phyloP scores from a whole-genome alignment of 2,329 filamentous ascomycete genomes.

The Botrytis porri region DNA sequence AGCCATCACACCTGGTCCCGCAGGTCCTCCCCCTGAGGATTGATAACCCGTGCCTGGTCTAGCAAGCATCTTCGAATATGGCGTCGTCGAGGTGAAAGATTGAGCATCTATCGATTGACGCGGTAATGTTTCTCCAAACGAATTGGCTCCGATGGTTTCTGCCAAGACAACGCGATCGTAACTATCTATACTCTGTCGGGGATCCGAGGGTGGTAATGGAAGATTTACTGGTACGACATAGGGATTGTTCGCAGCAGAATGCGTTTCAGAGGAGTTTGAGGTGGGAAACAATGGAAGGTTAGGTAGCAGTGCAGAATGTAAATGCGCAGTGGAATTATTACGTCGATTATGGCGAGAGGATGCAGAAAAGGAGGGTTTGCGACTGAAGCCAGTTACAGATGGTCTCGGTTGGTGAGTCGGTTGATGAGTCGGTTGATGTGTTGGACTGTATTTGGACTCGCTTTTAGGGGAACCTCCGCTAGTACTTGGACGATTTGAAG shows the following conservation, averaged over 20 bases:
- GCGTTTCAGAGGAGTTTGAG: constrained; percentile 27
- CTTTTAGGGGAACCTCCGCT: constrained; percentile 30
- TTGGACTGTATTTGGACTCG: constrained; percentile 26
- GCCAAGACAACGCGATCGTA: constrained; percentile 23
- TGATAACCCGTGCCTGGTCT: constrained; percentile 34
- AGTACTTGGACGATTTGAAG: constrained; percentile 32
- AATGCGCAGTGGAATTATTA: constrained; percentile 41
- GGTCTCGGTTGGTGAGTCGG: constrained; percentile 23
- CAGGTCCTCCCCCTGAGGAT: constrained; percentile 23
- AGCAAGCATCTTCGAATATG: constrained; percentile 37
- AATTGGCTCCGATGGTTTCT: constrained; percentile 23
- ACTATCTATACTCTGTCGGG: constrained; percentile 25
- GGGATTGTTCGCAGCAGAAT: constrained; percentile 25
- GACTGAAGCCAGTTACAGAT: constrained; percentile 50
- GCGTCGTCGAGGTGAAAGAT: constrained; percentile 31
- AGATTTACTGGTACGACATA: constrained; percentile 19
- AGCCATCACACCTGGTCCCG: constrained; percentile 25
- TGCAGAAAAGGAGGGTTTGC: constrained; percentile 52
- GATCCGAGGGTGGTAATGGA: constrained; percentile 11
- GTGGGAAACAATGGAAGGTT: neutral
- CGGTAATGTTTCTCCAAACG: constrained; percentile 7
- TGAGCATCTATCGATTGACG: constrained; percentile 20
- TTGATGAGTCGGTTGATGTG: constrained; percentile 8
- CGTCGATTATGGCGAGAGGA: constrained; percentile 41
- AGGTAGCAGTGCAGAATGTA: constrained; percentile 19